Conservation (phyloP, 202 grass and related monocot species). For the Cymbopogon flexuosus region DNA sequence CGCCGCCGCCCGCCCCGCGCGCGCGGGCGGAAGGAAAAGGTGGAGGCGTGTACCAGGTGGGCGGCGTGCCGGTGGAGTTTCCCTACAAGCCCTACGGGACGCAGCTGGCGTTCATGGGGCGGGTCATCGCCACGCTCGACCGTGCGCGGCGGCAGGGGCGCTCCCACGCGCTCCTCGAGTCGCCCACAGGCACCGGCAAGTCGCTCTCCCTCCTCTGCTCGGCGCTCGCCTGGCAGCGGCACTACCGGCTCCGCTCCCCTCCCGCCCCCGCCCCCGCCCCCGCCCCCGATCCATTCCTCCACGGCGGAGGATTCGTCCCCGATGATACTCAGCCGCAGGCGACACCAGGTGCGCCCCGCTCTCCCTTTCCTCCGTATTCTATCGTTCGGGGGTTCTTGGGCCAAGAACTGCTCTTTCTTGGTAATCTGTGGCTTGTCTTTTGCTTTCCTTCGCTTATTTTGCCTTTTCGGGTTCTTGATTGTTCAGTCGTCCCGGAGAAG, state of each 20-base stretch:
- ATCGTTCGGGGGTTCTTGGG: conserved; percentile 19
- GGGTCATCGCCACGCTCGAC: conserved; percentile 77
- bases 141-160: conserved; percentile 66
- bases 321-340: conserved; percentile 45
- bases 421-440: not conserved
- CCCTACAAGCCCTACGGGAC: conserved; percentile 84
- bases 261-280: not conserved
- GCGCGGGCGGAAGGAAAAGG: not conserved
- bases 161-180: conserved; percentile 85
- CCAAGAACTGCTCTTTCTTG: conserved; percentile 12
- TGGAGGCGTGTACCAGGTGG: conserved; percentile 68
- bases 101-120: conserved; percentile 96
- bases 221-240: conserved; percentile 78
- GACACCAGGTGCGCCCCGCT: conserved; percentile 22
- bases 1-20: conserved; percentile 14
- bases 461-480: conserved; percentile 21
- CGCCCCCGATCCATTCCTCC: conserved; percentile 43
- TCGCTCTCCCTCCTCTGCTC: conserved; percentile 94
- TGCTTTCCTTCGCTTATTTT: conserved; percentile 5
- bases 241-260: conserved; percentile 48
- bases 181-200: conserved; percentile 91
- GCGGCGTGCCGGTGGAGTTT: conserved; percentile 79
- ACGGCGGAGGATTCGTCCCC: conserved; percentile 81
- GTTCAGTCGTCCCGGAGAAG: conserved; percentile 53
- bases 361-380: not conserved